Conservation (phyloP, 495 filamentous ascomycete genomes). For the Penicillium herquei region DNA sequence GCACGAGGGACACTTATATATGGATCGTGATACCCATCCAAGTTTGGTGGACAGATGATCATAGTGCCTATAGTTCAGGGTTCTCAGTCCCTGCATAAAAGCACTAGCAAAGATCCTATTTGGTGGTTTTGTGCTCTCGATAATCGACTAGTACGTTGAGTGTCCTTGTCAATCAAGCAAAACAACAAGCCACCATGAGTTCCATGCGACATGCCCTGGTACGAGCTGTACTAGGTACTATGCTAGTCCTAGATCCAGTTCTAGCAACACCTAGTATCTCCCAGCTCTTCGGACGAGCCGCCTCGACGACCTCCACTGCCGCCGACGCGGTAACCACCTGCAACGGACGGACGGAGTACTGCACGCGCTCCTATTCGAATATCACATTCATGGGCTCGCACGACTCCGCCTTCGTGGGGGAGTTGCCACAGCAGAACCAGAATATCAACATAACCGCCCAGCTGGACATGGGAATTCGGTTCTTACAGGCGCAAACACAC, state of each 20-base stretch:
- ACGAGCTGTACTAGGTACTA: conserved; percentile 7
- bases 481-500: conserved; percentile 71
- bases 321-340: conserved; percentile 36
- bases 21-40: conserved; percentile 1
- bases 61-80: neutral
- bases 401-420: conserved; percentile 63
- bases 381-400: conserved; percentile 70
- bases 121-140: too few species aligned
- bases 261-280: neutral
- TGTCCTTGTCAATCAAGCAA: neutral
- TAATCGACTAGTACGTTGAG: neutral
- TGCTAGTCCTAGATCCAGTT: conserved; percentile 8
- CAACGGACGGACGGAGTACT: conserved; percentile 66
- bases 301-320: conserved; percentile 2
- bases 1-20: conserved; percentile 1
- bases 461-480: conserved; percentile 65
- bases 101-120: neutral
- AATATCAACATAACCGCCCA: conserved; percentile 63
- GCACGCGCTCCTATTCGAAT: conserved; percentile 59
- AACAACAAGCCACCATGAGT: conserved; percentile 3
- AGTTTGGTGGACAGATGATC: neutral
- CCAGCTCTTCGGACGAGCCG: conserved; percentile 1
- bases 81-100: neutral
- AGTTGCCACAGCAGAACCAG: conserved; percentile 63
- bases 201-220: conserved; percentile 1